Base-by-base conservation (phyloP, 257 asterid species). In the Fraxinus pennsylvanica region DNA sequence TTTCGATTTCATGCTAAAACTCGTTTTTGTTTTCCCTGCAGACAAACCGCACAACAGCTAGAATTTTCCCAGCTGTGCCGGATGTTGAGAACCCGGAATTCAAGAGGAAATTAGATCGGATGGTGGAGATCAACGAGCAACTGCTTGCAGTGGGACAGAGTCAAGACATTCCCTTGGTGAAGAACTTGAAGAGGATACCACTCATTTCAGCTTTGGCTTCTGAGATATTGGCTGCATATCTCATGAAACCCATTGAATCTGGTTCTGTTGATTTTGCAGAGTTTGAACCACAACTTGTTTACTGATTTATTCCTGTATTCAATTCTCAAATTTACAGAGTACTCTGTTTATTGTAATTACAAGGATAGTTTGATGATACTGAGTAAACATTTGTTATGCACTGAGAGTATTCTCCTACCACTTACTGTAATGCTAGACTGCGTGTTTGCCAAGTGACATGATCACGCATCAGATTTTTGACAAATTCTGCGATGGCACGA, bases 181-280 rank as follows among this genome's bases (percentile, higher is more conserved):
- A 96, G 95, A 93, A 93, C 88, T 80, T 92, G 76, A 96, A 91
- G 93, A 88, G 94, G 92, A 76, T 95, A 39, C 98, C 99, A 33
- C 92, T 89, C 17, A 69, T 93, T 82, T 96, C 97, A 27, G 97
- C 97, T 75, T 84, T 96, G 78, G 95, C 85, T 75, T 90, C 96
- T 13, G 99, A 96, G 91, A 38, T 96, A 67, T 67, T 93, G 80
- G 97, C 97, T 15, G 92, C 97, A 0, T 93, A 92, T 82, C 97
- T 93, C 83, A 96, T 96, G 99, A 91, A 96, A 83, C 99, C 99
- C 39, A 88, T 96, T 41, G 98, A 96, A 70, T 93, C 97, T 68
- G 99, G 99, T 72, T 96, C 98, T 6, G 93, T 96, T 45, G 99
- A 96, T 83, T 75, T 92, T 22, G 92, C 98, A 9, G 98, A 96